Evolutionary conservation across 2,329 filamentous ascomycete species (phyloP), one percentile per base, ranked within the genome.

Genomic region (Plenodomus lindquistii): DNA sequence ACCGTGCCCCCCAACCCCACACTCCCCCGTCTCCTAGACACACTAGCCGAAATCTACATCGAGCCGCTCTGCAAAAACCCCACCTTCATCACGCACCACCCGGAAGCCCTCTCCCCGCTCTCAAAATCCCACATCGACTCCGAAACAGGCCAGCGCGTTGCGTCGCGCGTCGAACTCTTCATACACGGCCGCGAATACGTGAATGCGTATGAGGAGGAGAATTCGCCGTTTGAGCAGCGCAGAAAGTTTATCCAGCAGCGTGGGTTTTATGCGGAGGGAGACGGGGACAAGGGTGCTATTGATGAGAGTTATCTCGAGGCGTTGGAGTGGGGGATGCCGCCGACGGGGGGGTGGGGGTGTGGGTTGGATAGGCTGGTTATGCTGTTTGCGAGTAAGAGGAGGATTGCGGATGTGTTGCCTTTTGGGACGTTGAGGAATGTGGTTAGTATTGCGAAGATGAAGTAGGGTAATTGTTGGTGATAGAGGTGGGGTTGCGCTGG

Each of bases 161-260:
- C 91, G 1, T 89, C 90, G 1, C 86, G 92, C 5, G 89, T 88
- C 0, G 92, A 97, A 73, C 82, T 96, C 18, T 96, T 96, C 73
- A 83, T 95, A 54, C 76, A 84, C 41, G 85, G 87, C 35, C 84
- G 85, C 45, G 94, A 99, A 69, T 81, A 96, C 24, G 90, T 93
- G 52, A 99, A 99, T 73, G 95, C 93, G 77, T 99, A 99, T 72
- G 94, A 99, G 71, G 94, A 99, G 74, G 94, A 99, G 71, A 99
- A 99, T 72, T 89, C 90, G 42, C 94, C 94, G 0, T 85, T 88
- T 44, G 88, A 87, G 62, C 94, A 99, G 75, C 81, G 89, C 38
- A 79, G 82, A 46, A 99, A 99, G 73, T 91, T 99, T 56, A 73
- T 85, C 39, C 80, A 81, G 54, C 84, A 86, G 63, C 66, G 79